Percentiles rank a stretch among this genome's conserved stretches.
phyloP scores from a whole-genome alignment of 768 basidiomycete species.

The Lentinula sp. region DNA sequence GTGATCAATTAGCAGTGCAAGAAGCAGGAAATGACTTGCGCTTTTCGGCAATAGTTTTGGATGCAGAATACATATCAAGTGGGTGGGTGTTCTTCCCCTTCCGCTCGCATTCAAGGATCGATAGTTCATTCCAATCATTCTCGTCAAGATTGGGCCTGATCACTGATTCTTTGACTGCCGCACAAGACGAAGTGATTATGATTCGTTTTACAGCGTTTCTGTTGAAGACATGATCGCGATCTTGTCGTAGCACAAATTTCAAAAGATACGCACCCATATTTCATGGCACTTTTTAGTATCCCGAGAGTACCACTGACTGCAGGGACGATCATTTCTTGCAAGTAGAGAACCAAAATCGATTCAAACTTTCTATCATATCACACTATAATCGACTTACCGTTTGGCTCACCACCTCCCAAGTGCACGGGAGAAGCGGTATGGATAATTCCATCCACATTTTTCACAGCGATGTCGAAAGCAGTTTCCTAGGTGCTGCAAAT shows the following conservation, averaged over 20 bases:
- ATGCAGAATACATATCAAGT: slow-evolving; percentile 33
- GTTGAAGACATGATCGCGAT: slow-evolving; percentile 18
- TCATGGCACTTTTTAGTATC: slow-evolving; percentile 33
- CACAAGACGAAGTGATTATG: slow-evolving; percentile 47
- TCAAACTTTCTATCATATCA: too few relatives aligned
- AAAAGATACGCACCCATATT: slow-evolving; percentile 24
- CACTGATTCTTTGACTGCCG: slow-evolving; percentile 22
- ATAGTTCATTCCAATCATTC: slow-evolving; percentile 41
- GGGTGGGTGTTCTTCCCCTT: slow-evolving; percentile 30
- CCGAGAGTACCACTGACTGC: slow-evolving; percentile 51
- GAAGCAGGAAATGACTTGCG: neutral
- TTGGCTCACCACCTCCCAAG: slow-evolving; percentile 17
- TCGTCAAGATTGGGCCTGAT: slow-evolving; percentile 21
- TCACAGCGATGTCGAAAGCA: slow-evolving; percentile 40
- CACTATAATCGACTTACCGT: slow-evolving; percentile 11
- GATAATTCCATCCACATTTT: slow-evolving; percentile 33
- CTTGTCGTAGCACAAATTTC: neutral
- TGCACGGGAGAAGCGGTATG: slow-evolving; percentile 29
- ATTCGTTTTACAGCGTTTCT: slow-evolving; percentile 38
- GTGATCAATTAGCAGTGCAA: too few relatives aligned
- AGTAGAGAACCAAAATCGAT: neutral
- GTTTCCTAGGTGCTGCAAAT: slow-evolving; percentile 9
- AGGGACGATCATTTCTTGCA: slow-evolving; percentile 43
- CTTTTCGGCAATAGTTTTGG: slow-evolving; percentile 45
- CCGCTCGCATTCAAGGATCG: slow-evolving; percentile 29